phyloP scores from a whole-genome alignment of 106 monocot genomes.

The Cymbidium sinense region DNA sequence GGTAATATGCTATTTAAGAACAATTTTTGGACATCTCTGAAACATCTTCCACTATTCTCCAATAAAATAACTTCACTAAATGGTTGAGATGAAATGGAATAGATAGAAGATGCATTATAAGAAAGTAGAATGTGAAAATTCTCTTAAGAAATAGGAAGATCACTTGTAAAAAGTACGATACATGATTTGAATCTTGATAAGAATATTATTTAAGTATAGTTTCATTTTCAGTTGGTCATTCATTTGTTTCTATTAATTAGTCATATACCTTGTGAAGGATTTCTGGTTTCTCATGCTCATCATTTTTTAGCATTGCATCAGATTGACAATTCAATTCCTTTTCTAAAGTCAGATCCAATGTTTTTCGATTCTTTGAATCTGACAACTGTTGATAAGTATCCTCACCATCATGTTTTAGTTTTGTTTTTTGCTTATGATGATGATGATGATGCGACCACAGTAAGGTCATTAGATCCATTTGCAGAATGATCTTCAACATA shows the following conservation, averaged over 20 bases:
- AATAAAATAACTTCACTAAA: neutral
- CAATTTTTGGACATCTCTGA: neutral
- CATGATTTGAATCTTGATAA: neutral
- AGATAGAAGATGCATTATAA: neutral
- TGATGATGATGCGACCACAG: constrained; percentile 75
- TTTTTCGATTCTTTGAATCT: constrained; percentile 11
- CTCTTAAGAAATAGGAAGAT: neutral
- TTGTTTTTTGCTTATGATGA: constrained; percentile 33
- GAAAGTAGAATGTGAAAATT: neutral
- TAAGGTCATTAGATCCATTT: constrained; percentile 21
- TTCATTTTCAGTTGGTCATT: neutral
- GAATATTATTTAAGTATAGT: neutral
- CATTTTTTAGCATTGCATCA: constrained; percentile 16
- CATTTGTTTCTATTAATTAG: neutral
- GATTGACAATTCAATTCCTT: constrained; percentile 17
- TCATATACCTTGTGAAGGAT: constrained; percentile 47
- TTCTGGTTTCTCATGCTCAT: constrained; percentile 20
- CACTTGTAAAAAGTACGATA: neutral
- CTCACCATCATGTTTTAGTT: constrained; percentile 31
- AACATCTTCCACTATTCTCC: neutral
- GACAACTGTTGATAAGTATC: constrained; percentile 8
- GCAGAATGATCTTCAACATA: constrained; percentile 79
- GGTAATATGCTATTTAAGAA: neutral
- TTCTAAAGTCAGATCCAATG: constrained; percentile 4
- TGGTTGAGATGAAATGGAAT: neutral